Conservation (phyloP, 2,329 filamentous ascomycete species). For the Fusarium drepaniforme region DNA sequence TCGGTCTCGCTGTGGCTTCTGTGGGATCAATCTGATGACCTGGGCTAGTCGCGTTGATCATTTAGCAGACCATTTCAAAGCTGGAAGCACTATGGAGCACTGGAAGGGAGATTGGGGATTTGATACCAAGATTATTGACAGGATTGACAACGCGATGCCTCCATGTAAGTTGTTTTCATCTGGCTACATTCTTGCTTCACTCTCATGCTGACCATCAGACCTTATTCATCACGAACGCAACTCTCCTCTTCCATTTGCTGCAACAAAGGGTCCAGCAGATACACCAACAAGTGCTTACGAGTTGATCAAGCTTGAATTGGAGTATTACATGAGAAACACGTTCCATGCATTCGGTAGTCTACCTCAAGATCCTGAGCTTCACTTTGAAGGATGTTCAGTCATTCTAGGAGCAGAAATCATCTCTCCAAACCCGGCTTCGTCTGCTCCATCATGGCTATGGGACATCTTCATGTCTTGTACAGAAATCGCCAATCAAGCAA, state of each 20-base stretch:
- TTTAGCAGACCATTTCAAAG: slow-evolving; percentile 57
- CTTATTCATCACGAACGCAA: slow-evolving; percentile 39
- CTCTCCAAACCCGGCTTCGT: slow-evolving; percentile 20
- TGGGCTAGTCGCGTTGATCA: slow-evolving; percentile 54
- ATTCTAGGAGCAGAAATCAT: slow-evolving; percentile 31
- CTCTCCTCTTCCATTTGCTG: slow-evolving; percentile 31
- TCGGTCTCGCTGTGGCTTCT: slow-evolving; percentile 56
- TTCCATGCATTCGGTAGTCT: slow-evolving; percentile 18
- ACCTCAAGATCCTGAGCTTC: slow-evolving; percentile 23
- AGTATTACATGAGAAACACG: slow-evolving; percentile 32
- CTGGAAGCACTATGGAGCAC: slow-evolving; percentile 54
- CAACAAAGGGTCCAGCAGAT: slow-evolving; percentile 34
- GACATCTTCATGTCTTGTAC: slow-evolving; percentile 33
- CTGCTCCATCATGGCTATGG: slow-evolving; percentile 31
- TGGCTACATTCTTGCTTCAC: fast-evolving
- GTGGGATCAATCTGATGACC: slow-evolving; percentile 50
- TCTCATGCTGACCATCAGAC: slow-evolving; percentile 20
- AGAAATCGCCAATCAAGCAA: slow-evolving; percentile 30
- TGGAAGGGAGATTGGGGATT: slow-evolving; percentile 61
- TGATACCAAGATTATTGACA: slow-evolving; percentile 51
- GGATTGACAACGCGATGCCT: slow-evolving; percentile 57
- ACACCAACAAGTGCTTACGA: slow-evolving; percentile 38
- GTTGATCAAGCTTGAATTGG: slow-evolving; percentile 31
- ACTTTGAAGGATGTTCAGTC: slow-evolving; percentile 34
- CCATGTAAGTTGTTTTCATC: slow-evolving; percentile 48